A percentile compares a stretch with the other conserved stretches of the same genome.
Conservation (phyloP, 2,329 filamentous ascomycete genomes). For the Coniella vitis region DNA sequence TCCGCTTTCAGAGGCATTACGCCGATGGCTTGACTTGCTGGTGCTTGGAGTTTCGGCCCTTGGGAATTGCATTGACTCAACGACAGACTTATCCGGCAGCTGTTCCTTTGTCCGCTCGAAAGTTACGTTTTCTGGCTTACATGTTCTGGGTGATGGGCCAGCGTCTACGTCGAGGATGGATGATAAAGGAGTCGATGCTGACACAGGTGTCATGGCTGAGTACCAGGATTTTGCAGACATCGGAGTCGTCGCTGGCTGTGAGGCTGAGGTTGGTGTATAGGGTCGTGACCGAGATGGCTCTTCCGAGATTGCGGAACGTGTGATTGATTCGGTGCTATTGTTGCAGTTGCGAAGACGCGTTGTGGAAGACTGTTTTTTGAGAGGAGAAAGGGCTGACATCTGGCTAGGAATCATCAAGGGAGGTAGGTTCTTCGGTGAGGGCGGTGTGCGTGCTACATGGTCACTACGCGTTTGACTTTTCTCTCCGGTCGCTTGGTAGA, state of each 20-base stretch:
- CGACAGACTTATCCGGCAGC: constrained; percentile 18
- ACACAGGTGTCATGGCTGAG: constrained; percentile 27
- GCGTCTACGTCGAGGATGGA: constrained; percentile 40
- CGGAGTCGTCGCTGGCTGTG: constrained; percentile 35
- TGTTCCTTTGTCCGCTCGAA: constrained; percentile 24
- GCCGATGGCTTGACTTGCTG: constrained; percentile 35
- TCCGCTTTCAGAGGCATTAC: constrained; percentile 50
- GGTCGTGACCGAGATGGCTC: constrained; percentile 41
- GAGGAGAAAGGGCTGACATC: constrained; percentile 24
- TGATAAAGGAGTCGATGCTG: constrained; percentile 43
- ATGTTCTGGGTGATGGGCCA: constrained; percentile 37
- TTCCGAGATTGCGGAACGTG: constrained; percentile 36
- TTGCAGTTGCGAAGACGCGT: constrained; percentile 40
- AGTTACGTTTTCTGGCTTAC: constrained; percentile 29
- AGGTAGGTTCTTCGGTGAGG: constrained; percentile 47
- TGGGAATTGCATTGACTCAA: constrained; percentile 24
- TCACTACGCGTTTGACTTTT: constrained; percentile 6
- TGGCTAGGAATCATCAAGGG: constrained; percentile 50
- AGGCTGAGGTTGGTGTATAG: constrained; percentile 38
- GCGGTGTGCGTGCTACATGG: constrained; percentile 27
- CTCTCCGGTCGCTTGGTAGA: constrained; percentile 8
- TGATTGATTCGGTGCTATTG: constrained; percentile 32
- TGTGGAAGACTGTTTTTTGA: constrained; percentile 34
- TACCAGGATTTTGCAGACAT: constrained; percentile 34
- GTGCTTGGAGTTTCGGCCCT: constrained; percentile 24